Evolutionary conservation across 2,329 filamentous ascomycete genomes (phyloP), one percentile per base, ranked within the genome.

Genomic region (Penicillium sp.): DNA sequence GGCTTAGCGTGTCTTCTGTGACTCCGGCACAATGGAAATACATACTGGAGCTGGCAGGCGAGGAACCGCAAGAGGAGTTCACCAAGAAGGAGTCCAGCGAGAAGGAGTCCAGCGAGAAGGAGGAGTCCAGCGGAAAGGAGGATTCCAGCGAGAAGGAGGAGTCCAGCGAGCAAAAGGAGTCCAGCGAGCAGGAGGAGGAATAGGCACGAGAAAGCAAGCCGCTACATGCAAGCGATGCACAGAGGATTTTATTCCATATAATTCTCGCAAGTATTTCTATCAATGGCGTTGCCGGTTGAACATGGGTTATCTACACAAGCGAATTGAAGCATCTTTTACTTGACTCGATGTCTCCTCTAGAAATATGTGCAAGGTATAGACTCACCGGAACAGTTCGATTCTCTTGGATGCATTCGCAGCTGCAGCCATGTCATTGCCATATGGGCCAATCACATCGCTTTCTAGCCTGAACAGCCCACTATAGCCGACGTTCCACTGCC

Each of bases 1-100:
- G 93, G 39, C 75, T 97, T 53, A 96, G 92, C 70, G 93, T 97
- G 27, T 79, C 77, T 4, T 69, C 74, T 3, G 80, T 83, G n/a
- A 73, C 72, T 3, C 70, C 74, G 12, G 67, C 71, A 12, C 75
- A 82, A 63, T 83, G 80, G 79, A 68, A 74, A 4, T 82, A 78
- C 61, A 81, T 83, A 53, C 71, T 80, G 63, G 67, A 69, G 12
- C 64, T 81, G 49, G 76, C 69, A 7, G 73, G 72, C 41, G 73
- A 75, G 51, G 66, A 71, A 57, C 54, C 67, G n/a, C 55, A 68
- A 51, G 31, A 56, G 39, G 51, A 61, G 23, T 47, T 52, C 25
- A 53, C 45, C 6, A 63, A 61, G 39, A 39, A 51, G 25, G 42
- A 53, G 21, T 47, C 33, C 15, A 51, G 47, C 33, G 42, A 36